A percentile compares a stretch with the other conserved stretches of the same genome.
Evolutionary conservation across 2,329 filamentous ascomycete genomes (phyloP).

Genomic region (Penicillium sp.): DNA sequence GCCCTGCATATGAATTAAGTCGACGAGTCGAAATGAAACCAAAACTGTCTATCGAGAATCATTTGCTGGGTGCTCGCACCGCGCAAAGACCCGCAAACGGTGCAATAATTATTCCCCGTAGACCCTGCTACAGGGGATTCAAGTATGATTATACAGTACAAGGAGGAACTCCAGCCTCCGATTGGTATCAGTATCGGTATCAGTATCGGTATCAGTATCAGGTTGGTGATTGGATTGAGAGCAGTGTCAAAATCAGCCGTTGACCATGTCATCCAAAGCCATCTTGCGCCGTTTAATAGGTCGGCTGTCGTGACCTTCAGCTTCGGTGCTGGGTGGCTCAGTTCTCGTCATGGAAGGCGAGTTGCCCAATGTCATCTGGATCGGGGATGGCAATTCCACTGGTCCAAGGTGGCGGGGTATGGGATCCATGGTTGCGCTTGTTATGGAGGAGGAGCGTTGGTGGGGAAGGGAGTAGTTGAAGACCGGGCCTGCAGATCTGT

Average conservation of each 20-base stretch:
- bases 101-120: constrained; percentile 18
- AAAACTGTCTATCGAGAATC: not conserved
- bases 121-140: constrained; percentile 24
- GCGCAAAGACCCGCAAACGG: not conserved
- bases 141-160: constrained; percentile 25
- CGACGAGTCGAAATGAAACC: not conserved
- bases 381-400: constrained; percentile 21
- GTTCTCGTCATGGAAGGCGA: constrained; percentile 17
- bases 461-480: constrained; percentile 31
- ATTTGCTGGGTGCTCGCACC: constrained; percentile 1
- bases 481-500: constrained; percentile 28
- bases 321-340: constrained; percentile 20
- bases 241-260: constrained; percentile 27
- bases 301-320: constrained; percentile 24
- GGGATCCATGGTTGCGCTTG: constrained; percentile 22
- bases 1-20: not conserved
- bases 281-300: constrained; percentile 41
- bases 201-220: constrained; percentile 5
- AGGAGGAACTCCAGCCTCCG: constrained; percentile 10
- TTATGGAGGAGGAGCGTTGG: constrained; percentile 25
- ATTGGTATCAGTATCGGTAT: constrained; percentile 2
- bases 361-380: constrained; percentile 15
- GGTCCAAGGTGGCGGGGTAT: constrained; percentile 25
- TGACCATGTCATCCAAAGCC: constrained; percentile 44
- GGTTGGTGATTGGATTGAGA: not conserved